phyloP scores from a whole-genome alignment of 805 yeast species.

The Pichia scutulata region DNA sequence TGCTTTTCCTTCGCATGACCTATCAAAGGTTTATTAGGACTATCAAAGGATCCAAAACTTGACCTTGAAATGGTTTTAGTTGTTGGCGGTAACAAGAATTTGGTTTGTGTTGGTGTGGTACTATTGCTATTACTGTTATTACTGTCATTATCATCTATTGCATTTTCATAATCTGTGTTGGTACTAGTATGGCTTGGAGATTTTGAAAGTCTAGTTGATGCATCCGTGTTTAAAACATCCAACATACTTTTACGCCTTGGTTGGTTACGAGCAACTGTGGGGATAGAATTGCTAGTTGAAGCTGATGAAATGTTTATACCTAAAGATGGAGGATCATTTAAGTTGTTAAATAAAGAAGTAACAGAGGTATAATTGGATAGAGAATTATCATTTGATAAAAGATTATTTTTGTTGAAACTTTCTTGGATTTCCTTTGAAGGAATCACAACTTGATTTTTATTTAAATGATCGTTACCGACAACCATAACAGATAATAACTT shows the following conservation, averaged over 20 bases:
- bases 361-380: constrained; percentile 17
- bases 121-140: too few relatives aligned
- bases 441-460: neutral
- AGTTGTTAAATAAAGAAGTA: constrained; percentile 18
- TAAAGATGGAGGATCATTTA: constrained; percentile 18
- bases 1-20: constrained; percentile 10
- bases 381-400: constrained; percentile 3
- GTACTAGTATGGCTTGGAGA: neutral
- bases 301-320: neutral
- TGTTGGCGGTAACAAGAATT: neutral
- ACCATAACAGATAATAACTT: constrained; percentile 23
- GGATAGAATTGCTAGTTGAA: neutral
- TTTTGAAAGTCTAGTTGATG: neutral
- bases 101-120: too few relatives aligned
- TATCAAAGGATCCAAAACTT: neutral
- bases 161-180: neutral
- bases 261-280: neutral
- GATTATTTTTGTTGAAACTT: neutral
- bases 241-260: constrained; percentile 6
- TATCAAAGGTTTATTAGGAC: neutral
- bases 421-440: neutral
- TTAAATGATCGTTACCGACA: constrained; percentile 13
- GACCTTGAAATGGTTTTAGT: neutral
- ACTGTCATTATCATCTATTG: neutral
- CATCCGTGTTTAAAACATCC: constrained; percentile 2